A percentile compares a stretch with the other conserved stretches of the same genome.
Evolutionary conservation across 306 rosid species (phyloP).

Genomic region (Carpinus fangiana): DNA sequence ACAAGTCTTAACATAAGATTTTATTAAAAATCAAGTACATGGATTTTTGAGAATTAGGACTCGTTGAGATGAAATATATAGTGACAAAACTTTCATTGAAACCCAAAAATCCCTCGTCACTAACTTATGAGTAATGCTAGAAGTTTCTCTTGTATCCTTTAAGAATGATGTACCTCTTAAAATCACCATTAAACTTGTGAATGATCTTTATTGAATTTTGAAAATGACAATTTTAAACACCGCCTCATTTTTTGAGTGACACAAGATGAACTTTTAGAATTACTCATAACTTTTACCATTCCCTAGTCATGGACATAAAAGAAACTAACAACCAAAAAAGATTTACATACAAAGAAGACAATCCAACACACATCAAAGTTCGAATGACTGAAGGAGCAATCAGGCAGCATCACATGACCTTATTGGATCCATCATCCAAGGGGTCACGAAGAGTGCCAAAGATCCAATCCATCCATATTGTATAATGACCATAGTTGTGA

Average conservation of each 20-base stretch:
- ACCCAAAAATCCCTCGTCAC: background rate
- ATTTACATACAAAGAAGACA: slow-evolving; percentile 26
- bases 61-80: background rate
- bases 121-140: background rate
- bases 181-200: too few species aligned
- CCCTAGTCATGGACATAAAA: background rate
- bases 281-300: background rate
- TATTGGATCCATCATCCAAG: slow-evolving; percentile 40
- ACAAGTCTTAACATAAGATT: background rate
- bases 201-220: too few species aligned
- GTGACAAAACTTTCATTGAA: background rate
- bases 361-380: background rate
- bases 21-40: background rate
- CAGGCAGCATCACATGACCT: slow-evolving; percentile 40
- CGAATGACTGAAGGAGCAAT: background rate
- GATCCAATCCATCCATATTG: slow-evolving; percentile 98
- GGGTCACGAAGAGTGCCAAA: slow-evolving; percentile 90
- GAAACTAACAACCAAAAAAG: background rate
- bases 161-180: too few species aligned
- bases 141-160: too few species aligned
- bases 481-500: slow-evolving; percentile 89
- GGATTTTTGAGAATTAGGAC: background rate
- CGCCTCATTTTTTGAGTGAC: too few species aligned
- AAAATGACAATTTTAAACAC: too few species aligned
- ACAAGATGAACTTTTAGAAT: too few species aligned